Conservation (phyloP, 352 stramenopile genomes). For the Phytophthora pistaciae region DNA sequence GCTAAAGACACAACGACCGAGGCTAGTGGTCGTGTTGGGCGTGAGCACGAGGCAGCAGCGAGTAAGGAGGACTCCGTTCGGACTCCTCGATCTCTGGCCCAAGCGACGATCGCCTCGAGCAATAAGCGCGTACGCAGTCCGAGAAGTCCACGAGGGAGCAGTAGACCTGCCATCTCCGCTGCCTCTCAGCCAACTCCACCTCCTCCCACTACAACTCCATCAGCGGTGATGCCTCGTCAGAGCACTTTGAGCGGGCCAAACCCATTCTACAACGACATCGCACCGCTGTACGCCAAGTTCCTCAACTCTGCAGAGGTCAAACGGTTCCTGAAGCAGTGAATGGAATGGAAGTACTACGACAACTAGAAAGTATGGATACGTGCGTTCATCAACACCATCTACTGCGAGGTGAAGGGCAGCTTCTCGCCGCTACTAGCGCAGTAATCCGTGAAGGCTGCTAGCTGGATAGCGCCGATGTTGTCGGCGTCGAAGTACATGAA, state of each 20-base stretch:
- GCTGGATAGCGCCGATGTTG: slow-evolving; percentile 66
- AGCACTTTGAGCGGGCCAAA: slow-evolving; percentile 42
- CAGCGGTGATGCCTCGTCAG: slow-evolving; percentile 17
- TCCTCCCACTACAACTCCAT: background rate
- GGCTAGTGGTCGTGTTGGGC: too few species aligned
- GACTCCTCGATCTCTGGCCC: slow-evolving; percentile 9
- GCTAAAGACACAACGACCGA: too few species aligned
- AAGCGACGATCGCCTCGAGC: slow-evolving; percentile 9
- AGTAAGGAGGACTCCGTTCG: slow-evolving; percentile 31
- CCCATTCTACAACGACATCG: slow-evolving; percentile 81
- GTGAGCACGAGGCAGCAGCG: too few species aligned
- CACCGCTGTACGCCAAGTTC: slow-evolving; percentile 79
- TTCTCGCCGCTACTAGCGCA: slow-evolving; percentile 36
- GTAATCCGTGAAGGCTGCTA: slow-evolving; percentile 52
- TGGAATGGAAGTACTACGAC: background rate
- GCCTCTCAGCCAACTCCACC: background rate
- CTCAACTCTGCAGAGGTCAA: slow-evolving; percentile 75
- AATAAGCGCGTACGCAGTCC: slow-evolving; percentile 12
- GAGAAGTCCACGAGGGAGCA: background rate
- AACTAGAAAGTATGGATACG: background rate
- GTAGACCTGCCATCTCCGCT: background rate
- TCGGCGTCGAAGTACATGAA: slow-evolving; percentile 85
- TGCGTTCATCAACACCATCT: background rate
- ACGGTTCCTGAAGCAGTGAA: slow-evolving; percentile 53
- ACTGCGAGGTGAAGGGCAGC: slow-evolving; percentile 26